Evolutionary conservation across 2,329 filamentous ascomycete species (phyloP).

Genomic region (Trichoderma cornu-damae): DNA sequence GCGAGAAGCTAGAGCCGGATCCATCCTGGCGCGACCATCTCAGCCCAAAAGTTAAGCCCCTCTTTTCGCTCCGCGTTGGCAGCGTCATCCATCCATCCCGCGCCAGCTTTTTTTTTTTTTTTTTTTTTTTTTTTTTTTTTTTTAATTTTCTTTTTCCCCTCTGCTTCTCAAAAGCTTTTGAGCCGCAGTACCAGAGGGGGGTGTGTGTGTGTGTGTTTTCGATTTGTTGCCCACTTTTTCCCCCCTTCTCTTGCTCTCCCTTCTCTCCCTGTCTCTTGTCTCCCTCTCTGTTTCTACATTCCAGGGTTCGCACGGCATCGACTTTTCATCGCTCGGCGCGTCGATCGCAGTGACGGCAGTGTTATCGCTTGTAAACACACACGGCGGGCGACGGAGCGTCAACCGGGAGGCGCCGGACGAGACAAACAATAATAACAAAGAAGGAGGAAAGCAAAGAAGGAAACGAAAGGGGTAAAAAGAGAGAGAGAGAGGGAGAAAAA

Average conservation of each 20-base stretch:
- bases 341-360: background rate
- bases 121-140: no score
- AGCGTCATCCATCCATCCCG: slow-evolving; percentile 12
- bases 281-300: background rate
- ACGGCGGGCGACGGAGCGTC: background rate
- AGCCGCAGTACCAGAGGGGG: slow-evolving; percentile 1
- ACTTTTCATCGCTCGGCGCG: background rate
- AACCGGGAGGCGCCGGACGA: background rate
- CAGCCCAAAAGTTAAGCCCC: background rate
- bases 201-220: no score
- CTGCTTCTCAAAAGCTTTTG: no score
- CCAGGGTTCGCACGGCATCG: background rate
- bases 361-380: background rate
- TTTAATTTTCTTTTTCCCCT: no score
- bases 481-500: no score
- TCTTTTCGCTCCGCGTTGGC: slow-evolving; percentile 3
- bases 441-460: no score
- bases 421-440: no score
- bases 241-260: background rate
- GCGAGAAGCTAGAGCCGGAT: background rate
- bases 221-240: slow-evolving; percentile 13
- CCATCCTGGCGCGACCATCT: background rate
- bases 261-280: no score
- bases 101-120: background rate
- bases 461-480: no score